Percentiles rank a stretch among this genome's conserved stretches.
These are phyloP conservation scores for Caryopteris hybrid DNA, from an alignment of 305 asterid species.

Conservation along the genomic window DNA sequence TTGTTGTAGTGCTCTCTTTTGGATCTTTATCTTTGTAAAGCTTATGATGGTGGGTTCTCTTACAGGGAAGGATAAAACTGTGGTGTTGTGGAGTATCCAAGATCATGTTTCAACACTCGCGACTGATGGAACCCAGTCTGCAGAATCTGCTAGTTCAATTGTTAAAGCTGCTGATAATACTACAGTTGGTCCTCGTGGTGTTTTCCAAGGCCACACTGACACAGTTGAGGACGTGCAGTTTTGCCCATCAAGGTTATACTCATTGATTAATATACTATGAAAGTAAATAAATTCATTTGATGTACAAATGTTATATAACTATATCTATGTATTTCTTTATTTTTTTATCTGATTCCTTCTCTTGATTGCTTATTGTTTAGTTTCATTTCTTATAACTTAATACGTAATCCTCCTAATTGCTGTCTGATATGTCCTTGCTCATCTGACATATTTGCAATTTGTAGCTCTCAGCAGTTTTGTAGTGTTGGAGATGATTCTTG, in stretches of 20 bases:
- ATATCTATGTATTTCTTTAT: background rate
- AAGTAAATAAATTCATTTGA: background rate
- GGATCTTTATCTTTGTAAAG: slow-evolving; percentile 7
- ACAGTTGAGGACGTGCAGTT: slow-evolving; percentile 99
- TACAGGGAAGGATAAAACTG: slow-evolving; percentile 92
- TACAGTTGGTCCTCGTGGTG: slow-evolving; percentile 83
- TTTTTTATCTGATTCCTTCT: background rate
- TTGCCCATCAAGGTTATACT: slow-evolving; percentile 87
- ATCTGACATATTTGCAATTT: slow-evolving; percentile 24
- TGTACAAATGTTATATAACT: background rate
- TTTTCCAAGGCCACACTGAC: slow-evolving; percentile 85
- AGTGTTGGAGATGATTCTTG: slow-evolving; percentile 99
- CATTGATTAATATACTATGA: background rate
- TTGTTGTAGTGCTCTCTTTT: background rate
- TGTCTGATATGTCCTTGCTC: slow-evolving; percentile 20
- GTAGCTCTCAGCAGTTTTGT: slow-evolving; percentile 94
- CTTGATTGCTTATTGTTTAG: background rate
- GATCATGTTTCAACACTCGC: slow-evolving; percentile 90
- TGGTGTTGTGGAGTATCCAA: slow-evolving; percentile 94
- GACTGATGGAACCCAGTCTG: slow-evolving; percentile 48
- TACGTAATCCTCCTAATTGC: background rate
- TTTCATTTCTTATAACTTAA: background rate
- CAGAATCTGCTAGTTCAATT: slow-evolving; percentile 56
- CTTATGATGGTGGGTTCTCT: slow-evolving; percentile 12
- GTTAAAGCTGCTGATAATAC: slow-evolving; percentile 70